Conservation (phyloP, 345 rosid species). For the Populus simonii region DNA sequence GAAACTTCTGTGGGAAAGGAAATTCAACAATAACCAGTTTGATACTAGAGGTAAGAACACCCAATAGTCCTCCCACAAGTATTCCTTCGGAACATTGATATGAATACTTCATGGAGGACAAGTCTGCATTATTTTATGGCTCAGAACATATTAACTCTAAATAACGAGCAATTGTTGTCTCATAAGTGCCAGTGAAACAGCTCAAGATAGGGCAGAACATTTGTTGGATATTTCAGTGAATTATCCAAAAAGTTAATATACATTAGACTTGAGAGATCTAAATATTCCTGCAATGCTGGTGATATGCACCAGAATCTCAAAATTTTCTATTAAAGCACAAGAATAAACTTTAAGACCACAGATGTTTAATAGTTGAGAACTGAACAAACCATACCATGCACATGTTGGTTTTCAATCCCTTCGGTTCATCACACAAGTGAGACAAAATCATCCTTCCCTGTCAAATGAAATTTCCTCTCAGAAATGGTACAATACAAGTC, state of each 20-base stretch:
- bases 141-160: neutral
- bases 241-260: neutral
- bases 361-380: neutral
- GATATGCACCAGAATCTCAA: neutral
- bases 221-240: neutral
- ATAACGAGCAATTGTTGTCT: neutral
- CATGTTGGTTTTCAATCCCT: slow-evolving; percentile 98
- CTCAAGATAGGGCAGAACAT: neutral
- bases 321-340: neutral
- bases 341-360: neutral
- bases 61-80: neutral
- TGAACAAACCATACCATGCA: slow-evolving; percentile 67
- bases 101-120: neutral
- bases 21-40: neutral
- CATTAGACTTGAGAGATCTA: too few relatives aligned
- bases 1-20: neutral
- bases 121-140: neutral
- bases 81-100: neutral
- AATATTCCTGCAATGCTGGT: neutral
- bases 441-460: slow-evolving; percentile 99
- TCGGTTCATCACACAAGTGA: slow-evolving; percentile 97
- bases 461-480: slow-evolving; percentile 24
- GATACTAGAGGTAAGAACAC: neutral
- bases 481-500: slow-evolving; percentile 5
- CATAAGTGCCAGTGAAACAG: neutral